phyloP scores from a whole-genome alignment of 106 monocot species.

The Dioscorea alata region DNA sequence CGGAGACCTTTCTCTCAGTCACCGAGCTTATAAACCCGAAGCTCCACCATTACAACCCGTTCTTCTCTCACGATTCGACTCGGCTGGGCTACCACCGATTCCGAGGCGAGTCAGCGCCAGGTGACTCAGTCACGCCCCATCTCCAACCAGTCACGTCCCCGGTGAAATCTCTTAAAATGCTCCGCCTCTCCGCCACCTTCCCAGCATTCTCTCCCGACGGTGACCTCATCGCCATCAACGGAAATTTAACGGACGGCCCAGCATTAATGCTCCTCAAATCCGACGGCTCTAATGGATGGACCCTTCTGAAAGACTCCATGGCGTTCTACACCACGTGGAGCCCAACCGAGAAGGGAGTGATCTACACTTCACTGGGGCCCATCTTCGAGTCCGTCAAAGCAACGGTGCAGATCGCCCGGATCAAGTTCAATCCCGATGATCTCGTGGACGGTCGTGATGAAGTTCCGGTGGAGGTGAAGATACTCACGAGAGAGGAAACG shows the following conservation, averaged over 20 bases:
- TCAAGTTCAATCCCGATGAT: conserved; percentile 40
- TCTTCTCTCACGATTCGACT: conserved; percentile 49
- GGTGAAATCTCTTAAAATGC: conserved; percentile 21
- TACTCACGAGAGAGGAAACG: conserved; percentile 46
- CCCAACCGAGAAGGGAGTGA: conserved; percentile 52
- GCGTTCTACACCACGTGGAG: conserved; percentile 74
- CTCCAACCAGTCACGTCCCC: conserved; percentile 38
- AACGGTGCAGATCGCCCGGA: conserved; percentile 66
- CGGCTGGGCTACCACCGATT: conserved; percentile 81
- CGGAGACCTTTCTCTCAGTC: conserved; percentile 37
- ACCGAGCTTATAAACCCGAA: conserved; percentile 52
- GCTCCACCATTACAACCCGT: conserved; percentile 89
- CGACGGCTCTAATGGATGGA: conserved; percentile 63
- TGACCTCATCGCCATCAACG: conserved; percentile 34
- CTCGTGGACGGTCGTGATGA: conserved; percentile 20
- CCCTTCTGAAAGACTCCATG: conserved; percentile 23
- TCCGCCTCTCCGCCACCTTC: conserved; percentile 46
- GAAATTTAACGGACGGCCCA: conserved; percentile 36
- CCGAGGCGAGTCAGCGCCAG: conserved; percentile 38
- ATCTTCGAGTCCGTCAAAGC: conserved; percentile 52
- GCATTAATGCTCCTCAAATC: conserved; percentile 50
- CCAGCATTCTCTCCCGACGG: conserved; percentile 53
- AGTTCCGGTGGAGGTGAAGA: conserved; percentile 26
- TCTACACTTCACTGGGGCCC: conserved; percentile 66
- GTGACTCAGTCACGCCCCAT: conserved; percentile 23